Evolutionary conservation across 228 moss, liverwort and hornwort species (phyloP), one percentile per base, ranked within the genome.

Genomic region (Sphagnum magellanicum): DNA sequence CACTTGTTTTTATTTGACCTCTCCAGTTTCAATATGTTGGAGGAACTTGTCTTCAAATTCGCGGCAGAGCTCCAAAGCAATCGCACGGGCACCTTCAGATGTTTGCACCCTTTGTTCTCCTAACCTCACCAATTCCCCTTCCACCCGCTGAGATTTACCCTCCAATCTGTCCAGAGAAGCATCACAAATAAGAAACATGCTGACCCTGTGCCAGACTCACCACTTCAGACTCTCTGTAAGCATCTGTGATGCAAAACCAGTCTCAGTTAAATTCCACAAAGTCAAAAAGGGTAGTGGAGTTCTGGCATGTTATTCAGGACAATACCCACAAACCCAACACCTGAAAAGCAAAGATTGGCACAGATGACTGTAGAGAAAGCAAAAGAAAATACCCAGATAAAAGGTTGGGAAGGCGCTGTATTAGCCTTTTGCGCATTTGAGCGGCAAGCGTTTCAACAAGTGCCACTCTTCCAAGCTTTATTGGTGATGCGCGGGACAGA

Each of bases 21-120:
- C 97, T 71, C 97, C 97, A 60, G 97, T 93, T 32, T 91, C 68
- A 32, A 97, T 87, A 61, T 93, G 93, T 68, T 90, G 87, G 11
- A 97, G 85, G 73, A 97, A 93, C 75, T 75, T 90, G 81, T 97
- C 97, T 75, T 97, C 97, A 72, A 97, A 97, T 73, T 97, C 97
- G 14, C 97, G 87, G 75, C 97, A 97, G 68, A 97, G 88, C 74
- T 97, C 97, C 60, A 97, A 78, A 10, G 97, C 93, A 75, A 97
- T 84, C 12, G 97, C 91, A 63, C 97, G 93, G 66, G 90, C 90
- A 71, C 97, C 97, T 76, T 97, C 97, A 7, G 91, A 88, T 64
- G 91, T 87, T 74, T 97, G 89, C 67, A 97, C 87, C 84, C 93
- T 80, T 65, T 84, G 83, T 76, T 93, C 97, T 78, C 97, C 97